These are phyloP conservation scores for Sarcodon aspratus DNA, from an alignment of 768 basidiomycete genomes.

Conservation along the genomic window DNA sequence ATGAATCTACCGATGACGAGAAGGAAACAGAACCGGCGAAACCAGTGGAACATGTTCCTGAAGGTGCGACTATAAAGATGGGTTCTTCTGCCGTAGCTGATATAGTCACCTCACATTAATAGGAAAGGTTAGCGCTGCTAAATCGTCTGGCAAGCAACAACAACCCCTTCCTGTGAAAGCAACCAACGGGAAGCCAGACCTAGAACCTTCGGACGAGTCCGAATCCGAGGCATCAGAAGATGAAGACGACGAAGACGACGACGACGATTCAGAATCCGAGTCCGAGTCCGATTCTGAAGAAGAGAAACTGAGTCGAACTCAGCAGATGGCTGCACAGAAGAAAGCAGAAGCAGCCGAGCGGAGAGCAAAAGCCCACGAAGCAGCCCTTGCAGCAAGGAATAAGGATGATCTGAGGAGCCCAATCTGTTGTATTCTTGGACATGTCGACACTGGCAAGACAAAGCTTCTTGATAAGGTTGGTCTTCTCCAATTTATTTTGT, in stretches of 20 bases:
- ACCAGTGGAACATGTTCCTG: constrained; percentile 13
- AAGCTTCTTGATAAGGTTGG: constrained; percentile 91
- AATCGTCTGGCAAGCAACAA: too few species aligned
- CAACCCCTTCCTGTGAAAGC: background rate
- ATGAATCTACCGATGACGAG: constrained; percentile 54
- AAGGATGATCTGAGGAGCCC: constrained; percentile 91
- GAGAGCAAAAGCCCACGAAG: constrained; percentile 68
- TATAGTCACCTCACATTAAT: too few species aligned
- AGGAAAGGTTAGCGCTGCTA: too few species aligned
- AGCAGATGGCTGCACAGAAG: constrained; percentile 54
- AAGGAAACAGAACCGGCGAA: constrained; percentile 11
- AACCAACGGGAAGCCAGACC: background rate
- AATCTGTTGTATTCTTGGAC: constrained; percentile 97
- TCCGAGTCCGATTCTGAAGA: constrained; percentile 47
- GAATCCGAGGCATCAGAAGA: constrained; percentile 11
- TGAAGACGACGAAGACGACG: constrained; percentile 26
- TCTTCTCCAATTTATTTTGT: background rate
- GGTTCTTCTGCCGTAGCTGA: too few species aligned
- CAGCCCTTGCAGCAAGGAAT: constrained; percentile 73
- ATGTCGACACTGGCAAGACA: constrained; percentile 99
- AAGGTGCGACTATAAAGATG: constrained; percentile 12
- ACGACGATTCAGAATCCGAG: constrained; percentile 24
- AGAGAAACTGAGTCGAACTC: constrained; percentile 47
- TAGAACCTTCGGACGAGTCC: constrained; percentile 9
- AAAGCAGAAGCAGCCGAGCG: constrained; percentile 84